Base-by-base conservation (phyloP, 208 protist species). In the Trypanosoma lewisi region DNA sequence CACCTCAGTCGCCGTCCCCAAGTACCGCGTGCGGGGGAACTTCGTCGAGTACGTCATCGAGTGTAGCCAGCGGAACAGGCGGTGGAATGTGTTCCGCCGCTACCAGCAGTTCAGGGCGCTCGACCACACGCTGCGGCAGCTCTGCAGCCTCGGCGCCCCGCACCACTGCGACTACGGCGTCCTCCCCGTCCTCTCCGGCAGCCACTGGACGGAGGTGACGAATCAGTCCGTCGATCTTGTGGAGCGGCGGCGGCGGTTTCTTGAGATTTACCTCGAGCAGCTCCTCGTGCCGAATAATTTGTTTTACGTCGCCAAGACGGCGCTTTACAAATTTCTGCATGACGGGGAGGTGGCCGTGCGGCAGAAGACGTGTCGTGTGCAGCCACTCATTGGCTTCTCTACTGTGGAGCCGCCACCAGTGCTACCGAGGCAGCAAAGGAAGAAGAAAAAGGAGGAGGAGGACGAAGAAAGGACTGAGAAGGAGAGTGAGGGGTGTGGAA, bases 251-350 rank as follows among this genome's bases (percentile, higher is more conserved):
- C 83, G 85, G 19, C 60, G 80, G 5, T 88, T 80, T 48, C 63
- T 96, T 2, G 85, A 96, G 48, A 88, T 93, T 34, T 96, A 94
- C 54, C 72, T 96, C 8, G 80, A 85, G 59, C 90, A 96, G 65
- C 73, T 96, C 2, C 73, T 93, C 5, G 83, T 96, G 0, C 72
- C 80, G 16, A 62, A 62, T 19, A 96, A 96, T 62, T 27, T 77
- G 9, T 96, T 94, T 71, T 91, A 92, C 60, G 76, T 86, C 4
- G 73, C 74, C 4, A 75, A 75, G 37, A 90, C 83, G 0, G 72
- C 63, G 0, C 63, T 95, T 9, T 93, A 89, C 56, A 55, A 68
- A 34, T 95, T 95, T 57, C 64, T 95, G 28, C 89, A 93, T 58
- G 80, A 95, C 11, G 89, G 86, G 17, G 86, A 85, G 56, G 73